Percentiles rank a stretch among this genome's conserved stretches.
These are phyloP conservation scores for Prunus armeniaca DNA, from an alignment of 306 rosid species.

Conservation along the genomic window DNA sequence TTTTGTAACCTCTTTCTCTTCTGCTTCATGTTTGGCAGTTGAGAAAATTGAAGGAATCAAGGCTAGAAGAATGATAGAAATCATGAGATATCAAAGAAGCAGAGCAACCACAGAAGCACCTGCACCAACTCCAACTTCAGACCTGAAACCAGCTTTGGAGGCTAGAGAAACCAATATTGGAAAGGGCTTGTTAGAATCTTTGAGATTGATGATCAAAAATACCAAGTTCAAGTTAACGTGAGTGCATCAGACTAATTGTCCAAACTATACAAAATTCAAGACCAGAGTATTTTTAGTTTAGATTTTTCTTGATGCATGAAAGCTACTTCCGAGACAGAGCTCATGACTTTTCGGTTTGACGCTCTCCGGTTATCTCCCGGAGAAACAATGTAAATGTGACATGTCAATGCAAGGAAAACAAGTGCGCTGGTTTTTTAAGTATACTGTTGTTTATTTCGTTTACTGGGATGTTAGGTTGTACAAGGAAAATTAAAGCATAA, in stretches of 20 bases:
- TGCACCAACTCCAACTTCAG: slow-evolving; percentile 13
- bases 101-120: slow-evolving; percentile 18
- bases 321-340: slow-evolving; percentile 7
- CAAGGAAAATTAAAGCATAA: neutral
- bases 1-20: neutral
- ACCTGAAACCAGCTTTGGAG: neutral
- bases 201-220: slow-evolving; percentile 23
- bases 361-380: neutral
- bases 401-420: neutral
- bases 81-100: slow-evolving; percentile 22
- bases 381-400: slow-evolving; percentile 14
- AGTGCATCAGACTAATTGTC: neutral
- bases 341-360: neutral
- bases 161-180: slow-evolving; percentile 15
- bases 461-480: neutral
- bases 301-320: neutral
- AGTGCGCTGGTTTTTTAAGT: neutral
- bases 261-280: neutral
- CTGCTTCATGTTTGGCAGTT: slow-evolving; percentile 40
- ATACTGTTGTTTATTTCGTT: neutral
- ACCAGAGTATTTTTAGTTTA: neutral
- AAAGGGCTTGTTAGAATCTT: slow-evolving; percentile 24
- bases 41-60: slow-evolving; percentile 31
- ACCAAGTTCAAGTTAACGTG: neutral
- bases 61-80: slow-evolving; percentile 43